These are phyloP conservation scores for Yamadazyma mexicana DNA, from an alignment of 1,139 yeast species.

Conservation along the genomic window DNA sequence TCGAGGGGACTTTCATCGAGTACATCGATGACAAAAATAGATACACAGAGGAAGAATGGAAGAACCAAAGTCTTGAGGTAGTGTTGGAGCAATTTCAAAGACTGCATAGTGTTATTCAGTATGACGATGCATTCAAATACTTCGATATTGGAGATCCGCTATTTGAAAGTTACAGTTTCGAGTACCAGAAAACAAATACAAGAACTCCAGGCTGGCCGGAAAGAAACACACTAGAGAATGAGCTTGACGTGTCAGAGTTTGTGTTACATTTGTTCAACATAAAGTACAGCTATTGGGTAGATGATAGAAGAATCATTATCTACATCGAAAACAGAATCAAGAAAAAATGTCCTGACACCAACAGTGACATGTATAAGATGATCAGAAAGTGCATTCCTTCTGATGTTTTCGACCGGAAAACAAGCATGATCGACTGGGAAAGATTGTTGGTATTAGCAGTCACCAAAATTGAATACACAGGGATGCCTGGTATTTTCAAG, in stretches of 20 bases:
- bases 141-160: slow-evolving; percentile 5
- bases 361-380: not conserved
- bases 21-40: not conserved
- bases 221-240: too few relatives aligned
- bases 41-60: not conserved
- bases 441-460: slow-evolving; percentile 3
- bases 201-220: slow-evolving; percentile 4
- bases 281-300: slow-evolving; percentile 10
- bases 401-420: slow-evolving; percentile 1
- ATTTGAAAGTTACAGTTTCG: slow-evolving; percentile 6
- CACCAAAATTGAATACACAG: not conserved
- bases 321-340: not conserved
- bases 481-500: slow-evolving; percentile 4
- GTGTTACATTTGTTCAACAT: slow-evolving; percentile 9
- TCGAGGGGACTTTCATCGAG: not conserved
- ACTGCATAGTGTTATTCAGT: slow-evolving; percentile 1
- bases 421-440: slow-evolving; percentile 7
- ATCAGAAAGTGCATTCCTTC: not conserved
- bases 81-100: slow-evolving; percentile 2
- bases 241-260: slow-evolving; percentile 2
- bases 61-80: not conserved
- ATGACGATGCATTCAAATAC: slow-evolving; percentile 7
- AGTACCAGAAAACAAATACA: not conserved
- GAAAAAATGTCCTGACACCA: not conserved
- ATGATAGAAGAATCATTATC: slow-evolving; percentile 8